Conservation (phyloP, 1,139 yeast genomes). For the Scheffersomyces cryptocercus region DNA sequence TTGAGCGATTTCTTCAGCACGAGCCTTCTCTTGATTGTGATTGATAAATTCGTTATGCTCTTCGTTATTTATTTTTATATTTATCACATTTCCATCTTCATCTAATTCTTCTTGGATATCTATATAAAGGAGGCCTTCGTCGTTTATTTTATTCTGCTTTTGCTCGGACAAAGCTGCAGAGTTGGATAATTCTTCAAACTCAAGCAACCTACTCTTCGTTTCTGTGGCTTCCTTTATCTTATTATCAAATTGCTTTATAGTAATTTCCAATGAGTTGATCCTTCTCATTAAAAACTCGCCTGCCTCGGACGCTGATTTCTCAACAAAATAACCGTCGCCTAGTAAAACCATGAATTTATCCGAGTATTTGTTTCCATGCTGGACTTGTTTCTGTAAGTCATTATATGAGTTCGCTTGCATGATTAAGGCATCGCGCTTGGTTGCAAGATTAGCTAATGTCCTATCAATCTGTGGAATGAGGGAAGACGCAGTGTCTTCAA, state of each 20-base stretch:
- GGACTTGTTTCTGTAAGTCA: constrained; percentile 8
- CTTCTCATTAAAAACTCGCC: constrained; percentile 42
- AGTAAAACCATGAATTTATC: constrained; percentile 42
- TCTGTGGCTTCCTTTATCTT: constrained; percentile 47
- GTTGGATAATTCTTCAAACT: background rate
- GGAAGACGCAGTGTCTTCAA: too few relatives aligned
- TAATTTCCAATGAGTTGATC: constrained; percentile 33
- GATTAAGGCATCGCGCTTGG: constrained; percentile 13
- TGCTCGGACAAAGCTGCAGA: constrained; percentile 1
- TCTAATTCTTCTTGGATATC: constrained; percentile 86
- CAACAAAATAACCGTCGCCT: constrained; percentile 65
- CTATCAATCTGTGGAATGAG: constrained; percentile 10
- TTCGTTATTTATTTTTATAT: constrained; percentile 31
- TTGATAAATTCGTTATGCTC: background rate
- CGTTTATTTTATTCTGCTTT: constrained; percentile 19
- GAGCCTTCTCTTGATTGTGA: background rate
- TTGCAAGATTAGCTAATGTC: constrained; percentile 14
- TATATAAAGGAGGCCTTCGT: constrained; percentile 60
- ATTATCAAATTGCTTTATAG: constrained; percentile 36
- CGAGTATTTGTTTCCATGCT: background rate
- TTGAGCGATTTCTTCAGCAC: background rate
- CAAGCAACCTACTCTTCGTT: constrained; percentile 16
- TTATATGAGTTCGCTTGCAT: constrained; percentile 13
- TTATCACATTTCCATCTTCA: constrained; percentile 69
- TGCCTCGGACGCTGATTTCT: constrained; percentile 47